Conservation (phyloP, 352 stramenopile genomes). For the Sclerospora graminicola region DNA sequence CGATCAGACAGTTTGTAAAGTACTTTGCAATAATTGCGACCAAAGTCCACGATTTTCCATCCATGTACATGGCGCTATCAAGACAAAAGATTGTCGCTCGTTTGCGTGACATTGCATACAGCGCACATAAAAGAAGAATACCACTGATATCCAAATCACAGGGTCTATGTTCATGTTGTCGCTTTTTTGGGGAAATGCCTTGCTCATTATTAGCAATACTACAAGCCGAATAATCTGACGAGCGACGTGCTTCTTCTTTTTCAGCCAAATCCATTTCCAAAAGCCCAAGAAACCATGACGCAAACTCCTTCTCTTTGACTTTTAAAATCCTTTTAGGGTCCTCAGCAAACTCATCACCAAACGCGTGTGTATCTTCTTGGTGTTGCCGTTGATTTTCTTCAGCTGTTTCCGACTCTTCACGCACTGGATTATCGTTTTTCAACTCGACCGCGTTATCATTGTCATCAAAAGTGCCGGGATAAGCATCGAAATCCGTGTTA, state of each 20-base stretch:
- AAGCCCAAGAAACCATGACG: slow-evolving; percentile 54
- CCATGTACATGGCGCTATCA: slow-evolving; percentile 83
- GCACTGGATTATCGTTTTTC: slow-evolving; percentile 4
- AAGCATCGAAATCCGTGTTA: slow-evolving; percentile 61
- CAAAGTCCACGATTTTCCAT: slow-evolving; percentile 80
- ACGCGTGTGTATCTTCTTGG: slow-evolving; percentile 14
- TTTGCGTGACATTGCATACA: slow-evolving; percentile 70
- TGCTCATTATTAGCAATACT: slow-evolving; percentile 3
- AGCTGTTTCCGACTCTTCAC: slow-evolving; percentile 10
- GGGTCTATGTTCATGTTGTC: slow-evolving; percentile 49
- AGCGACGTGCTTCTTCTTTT: slow-evolving; percentile 17
- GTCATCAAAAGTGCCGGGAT: slow-evolving; percentile 22
- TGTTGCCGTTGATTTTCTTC: slow-evolving; percentile 12
- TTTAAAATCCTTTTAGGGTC: slow-evolving; percentile 17
- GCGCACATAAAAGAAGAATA: slow-evolving; percentile 63
- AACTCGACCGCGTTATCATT: slow-evolving; percentile 4
- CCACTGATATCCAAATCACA: slow-evolving; percentile 58
- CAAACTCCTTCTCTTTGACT: slow-evolving; percentile 59
- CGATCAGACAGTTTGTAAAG: slow-evolving; percentile 76
- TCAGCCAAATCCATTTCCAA: slow-evolving; percentile 49
- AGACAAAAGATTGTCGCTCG: slow-evolving; percentile 63
- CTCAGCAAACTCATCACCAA: slow-evolving; percentile 13
- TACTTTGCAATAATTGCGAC: slow-evolving; percentile 76
- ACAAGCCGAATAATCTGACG: slow-evolving; percentile 3
- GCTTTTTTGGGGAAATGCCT: slow-evolving; percentile 18